Base-by-base conservation (phyloP, 2,329 filamentous ascomycete species). In the Cladophialophora psammophila region DNA sequence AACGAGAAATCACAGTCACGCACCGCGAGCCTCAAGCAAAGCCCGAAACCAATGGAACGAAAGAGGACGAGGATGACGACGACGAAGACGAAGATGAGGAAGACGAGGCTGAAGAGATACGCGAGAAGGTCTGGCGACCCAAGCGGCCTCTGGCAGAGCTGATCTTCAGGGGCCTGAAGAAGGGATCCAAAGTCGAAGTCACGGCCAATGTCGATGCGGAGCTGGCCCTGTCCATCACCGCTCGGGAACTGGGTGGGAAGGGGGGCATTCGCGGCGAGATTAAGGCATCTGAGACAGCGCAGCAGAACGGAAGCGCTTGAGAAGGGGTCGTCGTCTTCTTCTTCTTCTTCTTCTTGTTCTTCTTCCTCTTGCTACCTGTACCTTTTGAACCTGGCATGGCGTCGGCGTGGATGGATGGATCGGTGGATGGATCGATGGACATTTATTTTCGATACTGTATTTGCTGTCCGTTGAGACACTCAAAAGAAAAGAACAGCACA, bases 71-170 rank as follows among this genome's bases (percentile, higher is more conserved):
- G 55, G 85, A 86, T 1, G 86, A 88, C 45, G 88, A 88, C 26
- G 87, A 88, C 65, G 87, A 87, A 65, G 87, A 90, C 60, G 86
- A 82, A 54, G 84, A 87, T 3, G 85, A 83, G 18, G 87, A 91
- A 52, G 93, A 97, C 40, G 93, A 96, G 74, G 91, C 91, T 63
- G 92, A 97, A 80, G 94, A 97, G 82, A 86, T 89, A 75, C 87
- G 94, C 71, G 91, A 96, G 82, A 93, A 95, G 86, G 84, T 95
- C 67, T 97, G 93, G 93, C 97, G 96, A 86, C 87, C 93, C 56
- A 91, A 92, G 73, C 88, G 85, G 71, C 84, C 90, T 35, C 87
- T 99, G 67, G 94, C 93, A 68, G 95, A 99, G 84, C 90, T 92
- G 10, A 91, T 90, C 36, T 82, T 99, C 78, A 91, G 87, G 79